These are phyloP conservation scores for Asterella californica DNA, from an alignment of 225 moss, liverwort and hornwort species.

Conservation along the genomic window DNA sequence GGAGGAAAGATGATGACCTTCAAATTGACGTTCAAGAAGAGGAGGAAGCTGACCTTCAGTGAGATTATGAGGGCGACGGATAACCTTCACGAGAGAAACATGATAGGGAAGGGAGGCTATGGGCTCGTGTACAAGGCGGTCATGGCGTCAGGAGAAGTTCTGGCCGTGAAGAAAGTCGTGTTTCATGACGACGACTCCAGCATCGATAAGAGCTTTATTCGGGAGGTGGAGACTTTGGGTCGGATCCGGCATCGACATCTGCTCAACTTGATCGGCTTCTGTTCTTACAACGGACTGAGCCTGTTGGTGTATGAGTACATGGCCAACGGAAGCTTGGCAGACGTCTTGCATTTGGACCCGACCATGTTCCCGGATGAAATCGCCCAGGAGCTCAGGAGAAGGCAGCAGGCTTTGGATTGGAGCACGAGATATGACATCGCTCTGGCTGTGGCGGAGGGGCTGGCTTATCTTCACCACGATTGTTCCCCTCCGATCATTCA, in stretches of 20 bases:
- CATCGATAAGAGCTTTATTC: conserved; percentile 38
- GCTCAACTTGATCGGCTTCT: conserved; percentile 41
- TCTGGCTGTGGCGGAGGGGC: conserved; percentile 36
- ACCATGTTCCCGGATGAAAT: background rate
- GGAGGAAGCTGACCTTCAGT: conserved; percentile 14
- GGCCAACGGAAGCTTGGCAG: conserved; percentile 44
- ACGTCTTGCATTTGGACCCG: conserved; percentile 25
- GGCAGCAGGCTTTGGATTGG: conserved; percentile 28
- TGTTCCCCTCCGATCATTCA: conserved; percentile 72
- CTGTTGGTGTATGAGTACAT: conserved; percentile 41
- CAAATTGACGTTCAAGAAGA: conserved; percentile 1
- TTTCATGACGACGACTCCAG: conserved; percentile 37
- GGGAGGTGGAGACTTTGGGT: conserved; percentile 41
- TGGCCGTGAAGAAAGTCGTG: conserved; percentile 46
- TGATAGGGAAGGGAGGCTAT: conserved; percentile 43
- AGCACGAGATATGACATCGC: conserved; percentile 32
- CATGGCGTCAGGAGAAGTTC: conserved; percentile 25
- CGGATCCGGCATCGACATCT: conserved; percentile 45
- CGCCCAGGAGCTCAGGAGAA: conserved; percentile 10
- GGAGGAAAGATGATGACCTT: background rate
- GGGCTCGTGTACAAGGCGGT: conserved; percentile 41
- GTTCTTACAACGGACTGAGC: conserved; percentile 32
- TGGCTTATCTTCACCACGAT: conserved; percentile 50
- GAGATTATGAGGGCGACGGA: conserved; percentile 16
- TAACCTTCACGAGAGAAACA: conserved; percentile 27